A percentile compares a stretch with the other conserved stretches of the same genome.
Evolutionary conservation across 768 basidiomycete species (phyloP).

Genomic region (Daedaleopsis sinensis): DNA sequence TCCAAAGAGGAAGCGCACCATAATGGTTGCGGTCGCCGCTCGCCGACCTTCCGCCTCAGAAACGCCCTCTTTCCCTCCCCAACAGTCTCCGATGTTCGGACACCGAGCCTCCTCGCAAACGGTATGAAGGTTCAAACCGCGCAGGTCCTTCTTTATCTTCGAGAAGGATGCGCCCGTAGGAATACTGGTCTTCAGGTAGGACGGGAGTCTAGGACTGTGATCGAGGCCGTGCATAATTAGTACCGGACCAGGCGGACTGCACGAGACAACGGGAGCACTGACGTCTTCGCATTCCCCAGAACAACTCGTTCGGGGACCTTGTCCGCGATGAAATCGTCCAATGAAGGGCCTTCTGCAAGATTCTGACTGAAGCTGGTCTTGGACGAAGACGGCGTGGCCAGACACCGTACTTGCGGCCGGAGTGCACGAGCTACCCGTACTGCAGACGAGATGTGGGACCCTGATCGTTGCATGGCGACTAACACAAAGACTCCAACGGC

Average conservation of each 20-base stretch:
- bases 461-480: constrained; percentile 4
- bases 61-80: constrained; percentile 81
- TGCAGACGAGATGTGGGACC: constrained; percentile 7
- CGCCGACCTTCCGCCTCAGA: constrained; percentile 74
- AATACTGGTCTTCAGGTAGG: constrained; percentile 88
- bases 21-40: constrained; percentile 96
- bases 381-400: constrained; percentile 51
- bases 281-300: constrained; percentile 74
- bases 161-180: constrained; percentile 88
- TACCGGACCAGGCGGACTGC: not conserved
- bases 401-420: constrained; percentile 37
- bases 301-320: constrained; percentile 60
- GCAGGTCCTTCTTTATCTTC: constrained; percentile 92
- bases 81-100: constrained; percentile 99
- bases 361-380: constrained; percentile 51
- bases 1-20: constrained; percentile 56
- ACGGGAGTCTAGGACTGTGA: constrained; percentile 80
- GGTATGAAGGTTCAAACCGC: constrained; percentile 90
- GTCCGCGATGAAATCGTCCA: constrained; percentile 83
- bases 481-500: not conserved
- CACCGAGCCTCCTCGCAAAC: constrained; percentile 99
- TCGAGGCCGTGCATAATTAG: constrained; percentile 4
- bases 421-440: constrained; percentile 22
- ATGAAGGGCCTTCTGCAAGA: constrained; percentile 67
- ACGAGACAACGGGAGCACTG: constrained; percentile 27